Conservation (phyloP, 169 alveolate genomes). For the Plasmodium ovale region DNA sequence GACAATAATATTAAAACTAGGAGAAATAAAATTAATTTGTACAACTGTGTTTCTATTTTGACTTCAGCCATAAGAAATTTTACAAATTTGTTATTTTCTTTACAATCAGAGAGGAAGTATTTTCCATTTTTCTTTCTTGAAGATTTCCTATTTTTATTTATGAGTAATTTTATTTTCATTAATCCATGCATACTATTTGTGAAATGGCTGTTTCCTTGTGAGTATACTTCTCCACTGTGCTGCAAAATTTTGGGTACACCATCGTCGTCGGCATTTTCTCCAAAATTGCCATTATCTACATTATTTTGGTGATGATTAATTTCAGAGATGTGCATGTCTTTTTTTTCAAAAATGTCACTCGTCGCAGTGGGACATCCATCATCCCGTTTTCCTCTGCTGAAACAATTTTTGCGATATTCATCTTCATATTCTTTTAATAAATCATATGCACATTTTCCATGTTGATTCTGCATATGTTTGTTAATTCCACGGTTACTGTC, state of each 20-base stretch:
- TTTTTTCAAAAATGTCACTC: constrained; percentile 5
- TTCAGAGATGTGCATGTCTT: background rate
- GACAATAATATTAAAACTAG: constrained; percentile 41
- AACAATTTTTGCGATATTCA: constrained; percentile 6
- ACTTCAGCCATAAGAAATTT: constrained; percentile 69
- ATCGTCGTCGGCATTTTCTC: no score
- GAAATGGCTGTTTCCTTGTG: background rate
- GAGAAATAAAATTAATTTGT: constrained; percentile 54
- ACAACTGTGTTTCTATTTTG: constrained; percentile 54
- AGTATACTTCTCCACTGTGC: constrained; percentile 2
- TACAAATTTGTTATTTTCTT: constrained; percentile 40
- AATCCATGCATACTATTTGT: constrained; percentile 17
- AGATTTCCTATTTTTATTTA: constrained; percentile 7
- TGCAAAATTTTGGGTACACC: background rate
- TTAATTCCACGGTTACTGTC: background rate
- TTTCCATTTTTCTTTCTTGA: constrained; percentile 7
- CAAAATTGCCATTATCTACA: no score
- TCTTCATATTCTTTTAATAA: constrained; percentile 1
- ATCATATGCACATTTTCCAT: constrained; percentile 20
- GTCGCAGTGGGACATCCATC: background rate
- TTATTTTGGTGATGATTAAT: no score
- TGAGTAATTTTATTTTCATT: constrained; percentile 40
- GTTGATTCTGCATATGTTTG: background rate
- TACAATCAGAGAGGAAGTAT: constrained; percentile 17
- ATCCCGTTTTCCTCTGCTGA: constrained; percentile 1